Conservation (phyloP, 192 early-diverging fungal genomes). For the Cladochytrium replicatum region DNA sequence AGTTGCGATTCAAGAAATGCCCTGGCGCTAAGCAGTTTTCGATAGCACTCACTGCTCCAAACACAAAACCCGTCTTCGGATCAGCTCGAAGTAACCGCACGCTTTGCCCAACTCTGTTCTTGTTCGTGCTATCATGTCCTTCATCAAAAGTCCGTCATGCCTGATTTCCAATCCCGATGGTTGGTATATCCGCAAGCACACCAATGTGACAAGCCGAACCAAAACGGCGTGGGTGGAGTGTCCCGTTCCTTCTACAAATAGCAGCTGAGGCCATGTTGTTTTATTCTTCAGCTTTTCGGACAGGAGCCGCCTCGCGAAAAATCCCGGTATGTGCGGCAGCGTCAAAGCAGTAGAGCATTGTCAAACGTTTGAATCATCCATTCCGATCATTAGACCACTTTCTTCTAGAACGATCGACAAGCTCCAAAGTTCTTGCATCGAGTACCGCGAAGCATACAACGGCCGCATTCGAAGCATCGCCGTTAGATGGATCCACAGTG, state of each 20-base stretch:
- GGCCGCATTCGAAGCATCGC: conserved; percentile 48
- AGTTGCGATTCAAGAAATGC: too few species aligned
- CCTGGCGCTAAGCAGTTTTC: not conserved
- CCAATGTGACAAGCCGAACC: conserved; percentile 24
- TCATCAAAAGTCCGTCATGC: conserved; percentile 43
- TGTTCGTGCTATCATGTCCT: conserved; percentile 38
- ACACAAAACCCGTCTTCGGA: conserved; percentile 28
- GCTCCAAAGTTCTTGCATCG: conserved; percentile 30
- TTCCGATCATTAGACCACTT: not conserved
- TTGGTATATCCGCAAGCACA: conserved; percentile 47
- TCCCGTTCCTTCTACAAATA: conserved; percentile 82
- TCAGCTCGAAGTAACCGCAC: conserved; percentile 32
- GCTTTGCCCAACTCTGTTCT: conserved; percentile 19
- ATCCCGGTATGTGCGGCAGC: conserved; percentile 78
- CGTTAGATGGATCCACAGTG: too few species aligned
- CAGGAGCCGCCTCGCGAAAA: conserved; percentile 68
- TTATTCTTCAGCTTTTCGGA: conserved; percentile 37
- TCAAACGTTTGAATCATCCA: not conserved
- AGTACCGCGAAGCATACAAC: conserved; percentile 62
- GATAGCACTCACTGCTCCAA: conserved; percentile 29
- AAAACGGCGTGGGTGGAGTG: conserved; percentile 72
- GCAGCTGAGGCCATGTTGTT: conserved; percentile 59
- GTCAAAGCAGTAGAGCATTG: conserved; percentile 25
- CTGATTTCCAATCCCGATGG: conserved; percentile 78
- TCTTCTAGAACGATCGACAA: conserved; percentile 54